phyloP scores from a whole-genome alignment of 2,329 filamentous ascomycete genomes.

The Aspergillus novoparasiticus region DNA sequence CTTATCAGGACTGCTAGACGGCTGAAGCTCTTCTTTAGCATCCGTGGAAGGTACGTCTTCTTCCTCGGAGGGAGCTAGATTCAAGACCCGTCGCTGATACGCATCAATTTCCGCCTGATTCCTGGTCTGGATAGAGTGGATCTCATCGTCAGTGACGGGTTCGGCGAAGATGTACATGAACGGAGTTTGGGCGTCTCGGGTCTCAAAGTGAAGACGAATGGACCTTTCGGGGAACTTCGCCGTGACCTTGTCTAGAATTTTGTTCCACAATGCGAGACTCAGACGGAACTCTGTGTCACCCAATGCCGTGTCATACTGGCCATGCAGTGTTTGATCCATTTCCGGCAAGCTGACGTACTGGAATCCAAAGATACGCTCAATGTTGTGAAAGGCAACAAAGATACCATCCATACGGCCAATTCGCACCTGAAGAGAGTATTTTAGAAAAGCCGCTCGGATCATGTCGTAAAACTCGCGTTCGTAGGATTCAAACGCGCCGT shows the following conservation, averaged over 20 bases:
- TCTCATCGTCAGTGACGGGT: constrained; percentile 73
- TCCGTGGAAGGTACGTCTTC: constrained; percentile 15
- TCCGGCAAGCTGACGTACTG: constrained; percentile 87
- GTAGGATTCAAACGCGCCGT: constrained; percentile 84
- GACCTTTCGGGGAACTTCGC: constrained; percentile 72
- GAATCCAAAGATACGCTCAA: constrained; percentile 93
- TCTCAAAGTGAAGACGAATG: constrained; percentile 80
- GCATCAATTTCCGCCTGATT: constrained; percentile 66
- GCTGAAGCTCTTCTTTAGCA: not conserved
- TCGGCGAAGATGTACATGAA: constrained; percentile 91
- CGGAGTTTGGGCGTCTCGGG: constrained; percentile 60
- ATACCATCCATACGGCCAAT: constrained; percentile 99
- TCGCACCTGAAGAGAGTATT: constrained; percentile 93
- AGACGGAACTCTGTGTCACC: constrained; percentile 85
- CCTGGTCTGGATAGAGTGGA: constrained; percentile 71
- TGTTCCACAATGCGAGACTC: constrained; percentile 77
- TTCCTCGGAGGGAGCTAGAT: constrained; percentile 27
- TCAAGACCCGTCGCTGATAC: constrained; percentile 61
- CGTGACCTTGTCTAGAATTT: constrained; percentile 75
- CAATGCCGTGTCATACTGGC: constrained; percentile 64
- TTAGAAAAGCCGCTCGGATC: constrained; percentile 90
- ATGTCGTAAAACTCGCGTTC: constrained; percentile 97
- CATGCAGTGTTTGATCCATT: constrained; percentile 90
- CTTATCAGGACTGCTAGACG: not conserved
- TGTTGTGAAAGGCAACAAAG: constrained; percentile 95